Evolutionary conservation across 108 stramenopile species (phyloP), one percentile per base, ranked within the genome.

Genomic region (Skeletonema marinoi): DNA sequence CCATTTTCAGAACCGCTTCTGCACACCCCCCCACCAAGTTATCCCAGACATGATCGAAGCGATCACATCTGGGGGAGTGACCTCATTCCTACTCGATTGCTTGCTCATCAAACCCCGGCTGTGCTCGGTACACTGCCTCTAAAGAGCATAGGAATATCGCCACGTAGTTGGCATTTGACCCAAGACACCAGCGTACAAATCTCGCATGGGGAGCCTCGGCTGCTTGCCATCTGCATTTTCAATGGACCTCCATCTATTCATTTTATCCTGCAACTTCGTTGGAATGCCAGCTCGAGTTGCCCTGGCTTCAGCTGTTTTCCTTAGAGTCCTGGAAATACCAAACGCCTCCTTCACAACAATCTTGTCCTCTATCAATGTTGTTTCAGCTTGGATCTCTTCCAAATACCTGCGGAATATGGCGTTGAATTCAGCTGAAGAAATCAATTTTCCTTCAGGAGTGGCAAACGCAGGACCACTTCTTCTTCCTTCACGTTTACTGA

Each of bases 1-100:
- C 50, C 50, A 51, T 51, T 51, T 51, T 51, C 50, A 51, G 50
- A 51, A 51, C 50, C 50, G 50, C 50, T 51, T 51, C 50, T 51
- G 50, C n/a, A 51, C 50, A 12, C 19, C 19, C 50, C 17, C 50
- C 50, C 16, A 17, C 17, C n/a, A 19, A 51, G 50, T 19, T 51
- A n/a, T 51, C 50, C 50, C 50, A 51, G 50, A 51, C 17, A n/a
- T 19, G 11, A 41, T 10, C 8, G 39, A 41, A 41, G 17, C 19
- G 1, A 3, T 1, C 1, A 19, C 50, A 51, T 19, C 50, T 51
- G 50, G 50, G 17, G 50, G 50, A n/a, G 50, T 51, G 6, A 51
- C 50, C 50, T 41, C 50, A 51, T 51, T 19, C 50, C 50, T 51
- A 51, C 50, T 51, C 50, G 50, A 51, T 51, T 51, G 50, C 50